Base-by-base conservation (phyloP, 2,329 filamentous ascomycete genomes). In the Colletotrichum theobromicola region DNA sequence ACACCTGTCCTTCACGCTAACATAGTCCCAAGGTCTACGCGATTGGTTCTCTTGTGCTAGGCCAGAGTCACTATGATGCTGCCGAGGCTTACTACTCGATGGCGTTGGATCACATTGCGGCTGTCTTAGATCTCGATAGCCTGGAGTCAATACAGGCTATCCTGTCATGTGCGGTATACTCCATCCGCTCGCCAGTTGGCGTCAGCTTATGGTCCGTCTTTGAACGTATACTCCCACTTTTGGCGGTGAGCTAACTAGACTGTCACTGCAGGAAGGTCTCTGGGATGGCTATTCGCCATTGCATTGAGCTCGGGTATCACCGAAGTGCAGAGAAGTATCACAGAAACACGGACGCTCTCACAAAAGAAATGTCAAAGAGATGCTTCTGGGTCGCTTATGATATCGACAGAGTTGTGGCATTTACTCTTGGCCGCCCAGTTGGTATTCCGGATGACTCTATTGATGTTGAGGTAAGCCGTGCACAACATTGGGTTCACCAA, bases 281-380 rank as follows among this genome's bases (percentile, higher is more conserved):
- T 15, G 82, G 81, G 5, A 78, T 82, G 77, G 81, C 81, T n/a
- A 77, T 83, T 9, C 78, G 82, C 4, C 81, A 82, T 55, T 83
- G 80, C 58, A 78, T 83, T n/a, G 81, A 82, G 66, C 79, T 83
- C 32, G 82, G 81, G n/a, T 83, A 82, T 63, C 81, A 83, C 70
- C 79, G 81, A 50, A 82, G 77, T 71, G 74, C 76, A n/a, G 71
- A 76, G 28, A 76, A 62, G 15, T 77, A 72, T 30, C 63, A 67
- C 13, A 46, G 6, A 1, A 72, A 65, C 2, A 66, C 68, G 7
- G 78, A 80, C 65, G 42, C 67, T 2, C 57, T 83, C 6, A 76
- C 76, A 70, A 76, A 70, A 18, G 80, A 83, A 60, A 79, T 83
- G 67, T 78, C 77, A 4, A 82, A 81, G 62, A 68, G 81, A 9